phyloP scores from a whole-genome alignment of 495 filamentous ascomycete species.

The Penicillium daleae region DNA sequence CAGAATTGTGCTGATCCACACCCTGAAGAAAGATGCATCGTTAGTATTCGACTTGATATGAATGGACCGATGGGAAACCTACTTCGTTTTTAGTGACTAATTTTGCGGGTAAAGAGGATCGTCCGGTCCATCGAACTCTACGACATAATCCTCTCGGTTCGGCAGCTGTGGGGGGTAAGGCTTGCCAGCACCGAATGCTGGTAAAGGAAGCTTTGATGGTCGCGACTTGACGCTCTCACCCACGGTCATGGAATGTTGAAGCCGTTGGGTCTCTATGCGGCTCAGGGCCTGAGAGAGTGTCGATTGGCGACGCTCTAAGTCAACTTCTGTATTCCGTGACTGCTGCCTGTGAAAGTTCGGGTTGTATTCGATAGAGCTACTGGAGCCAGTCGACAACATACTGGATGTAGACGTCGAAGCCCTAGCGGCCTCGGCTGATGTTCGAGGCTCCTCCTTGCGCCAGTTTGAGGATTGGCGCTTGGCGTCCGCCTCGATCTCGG shows the following conservation, averaged over 20 bases:
- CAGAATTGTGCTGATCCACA: constrained; percentile 38
- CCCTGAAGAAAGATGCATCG: constrained; percentile 12
- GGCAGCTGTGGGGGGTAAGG: constrained; percentile 72
- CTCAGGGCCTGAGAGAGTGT: constrained; percentile 61
- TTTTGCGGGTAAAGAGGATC: constrained; percentile 82
- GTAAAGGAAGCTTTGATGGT: constrained; percentile 50
- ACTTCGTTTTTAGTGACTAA: constrained; percentile 78
- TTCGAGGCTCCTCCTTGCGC: constrained; percentile 21
- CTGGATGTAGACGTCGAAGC: constrained; percentile 27
- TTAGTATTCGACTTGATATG: background rate
- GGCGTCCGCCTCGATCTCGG: constrained; percentile 26
- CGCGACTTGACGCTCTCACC: constrained; percentile 40
- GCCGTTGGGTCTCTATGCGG: constrained; percentile 63
- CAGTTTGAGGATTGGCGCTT: constrained; percentile 5
- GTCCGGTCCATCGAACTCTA: constrained; percentile 66
- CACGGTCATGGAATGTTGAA: constrained; percentile 43
- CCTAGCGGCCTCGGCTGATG: constrained; percentile 20
- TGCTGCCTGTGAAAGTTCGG: constrained; percentile 35
- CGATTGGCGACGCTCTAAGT: constrained; percentile 65
- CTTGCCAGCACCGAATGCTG: constrained; percentile 68
- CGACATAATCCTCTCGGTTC: constrained; percentile 52
- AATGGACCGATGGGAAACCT: constrained; percentile 10
- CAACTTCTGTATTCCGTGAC: constrained; percentile 61
- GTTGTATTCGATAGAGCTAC: constrained; percentile 37
- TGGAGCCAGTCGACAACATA: constrained; percentile 30